A percentile compares a stretch with the other conserved stretches of the same genome.
These are phyloP conservation scores for Scheffersomyces quercinus DNA, from an alignment of 1,139 yeast species.

Conservation along the genomic window DNA sequence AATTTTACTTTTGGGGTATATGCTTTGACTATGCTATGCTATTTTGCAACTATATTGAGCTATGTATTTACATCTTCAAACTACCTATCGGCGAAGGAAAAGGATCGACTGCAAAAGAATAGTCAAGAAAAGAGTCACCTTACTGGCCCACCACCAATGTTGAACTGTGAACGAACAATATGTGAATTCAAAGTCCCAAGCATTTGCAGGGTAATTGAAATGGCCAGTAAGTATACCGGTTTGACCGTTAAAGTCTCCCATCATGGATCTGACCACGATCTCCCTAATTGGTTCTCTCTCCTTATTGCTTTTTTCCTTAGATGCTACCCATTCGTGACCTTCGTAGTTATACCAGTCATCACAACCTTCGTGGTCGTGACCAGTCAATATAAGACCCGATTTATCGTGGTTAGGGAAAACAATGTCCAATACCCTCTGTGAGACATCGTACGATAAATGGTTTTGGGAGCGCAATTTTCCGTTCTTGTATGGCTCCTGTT, in stretches of 20 bases:
- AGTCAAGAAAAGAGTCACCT: conserved; percentile 52
- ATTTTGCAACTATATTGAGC: no score
- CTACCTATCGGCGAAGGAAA: conserved; percentile 5
- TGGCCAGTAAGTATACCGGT: conserved; percentile 81
- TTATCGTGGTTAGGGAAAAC: conserved; percentile 63
- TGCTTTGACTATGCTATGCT: no score
- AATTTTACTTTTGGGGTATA: no score
- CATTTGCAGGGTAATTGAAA: conserved; percentile 31
- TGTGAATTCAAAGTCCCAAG: conserved; percentile 69
- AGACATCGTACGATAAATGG: conserved; percentile 66
- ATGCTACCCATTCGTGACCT: conserved; percentile 57
- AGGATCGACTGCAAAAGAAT: conserved; percentile 37
- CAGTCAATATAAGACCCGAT: conserved; percentile 81
- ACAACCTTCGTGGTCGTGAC: conserved; percentile 98
- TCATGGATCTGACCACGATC: conserved; percentile 85
- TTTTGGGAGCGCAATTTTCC: conserved; percentile 84
- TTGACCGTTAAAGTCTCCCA: conserved; percentile 95
- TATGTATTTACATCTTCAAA: no score
- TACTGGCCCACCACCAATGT: conserved; percentile 94
- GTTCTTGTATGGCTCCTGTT: conserved; percentile 64
- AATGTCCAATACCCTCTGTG: conserved; percentile 66
- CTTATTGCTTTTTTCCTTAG: conserved; percentile 31
- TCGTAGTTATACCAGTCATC: conserved; percentile 59
- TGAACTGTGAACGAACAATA: conserved; percentile 86
- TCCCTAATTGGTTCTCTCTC: conserved; percentile 57